Evolutionary conservation across 352 stramenopile species (phyloP), one percentile per base, ranked within the genome.

Genomic region (Globisporangium nagaii): DNA sequence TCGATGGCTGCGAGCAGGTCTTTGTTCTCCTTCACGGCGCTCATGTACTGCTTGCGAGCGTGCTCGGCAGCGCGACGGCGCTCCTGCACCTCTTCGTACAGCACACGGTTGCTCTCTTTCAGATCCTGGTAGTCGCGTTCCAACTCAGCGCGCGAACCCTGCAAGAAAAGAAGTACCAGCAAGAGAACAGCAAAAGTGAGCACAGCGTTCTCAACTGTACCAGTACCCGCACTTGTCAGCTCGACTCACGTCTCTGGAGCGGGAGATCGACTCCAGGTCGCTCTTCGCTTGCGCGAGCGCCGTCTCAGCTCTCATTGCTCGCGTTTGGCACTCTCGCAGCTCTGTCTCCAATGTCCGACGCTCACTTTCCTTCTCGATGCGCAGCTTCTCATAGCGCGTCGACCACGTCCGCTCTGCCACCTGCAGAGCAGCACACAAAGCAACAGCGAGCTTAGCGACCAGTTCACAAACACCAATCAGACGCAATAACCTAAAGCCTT

Each of bases 41-140:
- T 51, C 51, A 81, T 58, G 31, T 84, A 75, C 63, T 86, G 79
- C 47, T 86, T 86, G 10, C 75, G 76, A 25, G 69, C 66, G 48
- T 83, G 69, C 10, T 84, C 71, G 3, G 68, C 65, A 24, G 75
- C 75, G 19, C 66, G 68, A 13, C 73, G 66, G 17, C 75, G 71
- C 28, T 86, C 76, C 42, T 84, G 71, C 1, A 90, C 56, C 40
- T 90, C 79, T 48, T 73, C 64, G 34, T 74, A 66, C 15, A 90
- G 65, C 50, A 90, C 52, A 0, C 73, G 70, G 35, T 90, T 90
- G 55, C 75, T 90, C 53, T 86, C 73, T 45, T 86, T 81, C 11
- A 88, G 49, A 35, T 70, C 75, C 4, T 68, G 19, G 32, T 73
- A 72, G 25, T 80, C 71, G 5, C 59, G 58, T n/a, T 78, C 66